Conservation (phyloP, 306 rosid species). For the Cucurbita moschata region DNA sequence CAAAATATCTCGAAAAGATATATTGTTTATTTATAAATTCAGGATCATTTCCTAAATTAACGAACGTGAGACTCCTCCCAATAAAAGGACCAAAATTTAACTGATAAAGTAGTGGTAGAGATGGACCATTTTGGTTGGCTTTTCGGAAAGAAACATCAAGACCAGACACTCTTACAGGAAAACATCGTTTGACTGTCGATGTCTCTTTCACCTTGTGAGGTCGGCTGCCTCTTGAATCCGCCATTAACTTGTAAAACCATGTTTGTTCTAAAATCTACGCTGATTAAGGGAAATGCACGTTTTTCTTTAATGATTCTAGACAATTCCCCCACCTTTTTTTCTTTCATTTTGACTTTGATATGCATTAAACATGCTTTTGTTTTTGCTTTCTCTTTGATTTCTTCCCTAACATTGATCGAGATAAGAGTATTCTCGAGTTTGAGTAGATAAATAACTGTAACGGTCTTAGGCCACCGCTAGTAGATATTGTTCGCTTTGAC, state of each 20-base stretch:
- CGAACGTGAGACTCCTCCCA: too few species aligned
- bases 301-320: neutral
- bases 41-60: too few species aligned
- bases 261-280: neutral
- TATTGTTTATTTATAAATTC: too few species aligned
- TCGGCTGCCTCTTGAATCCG: neutral
- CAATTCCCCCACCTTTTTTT: neutral
- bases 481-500: too few species aligned
- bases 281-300: neutral
- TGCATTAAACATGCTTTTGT: neutral
- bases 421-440: too few species aligned
- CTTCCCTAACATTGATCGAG: neutral
- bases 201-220: neutral
- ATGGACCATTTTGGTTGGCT: neutral
- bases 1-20: too few species aligned
- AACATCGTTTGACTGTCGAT: neutral
- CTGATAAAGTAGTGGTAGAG: neutral
- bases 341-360: neutral
- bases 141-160: too few species aligned
- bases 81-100: too few species aligned
- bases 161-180: neutral
- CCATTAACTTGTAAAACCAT: neutral
- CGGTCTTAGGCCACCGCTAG: too few species aligned
- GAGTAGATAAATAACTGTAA: too few species aligned
- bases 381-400: neutral